Conservation (phyloP, 1,139 yeast species). For the Yamadazyma atmosphaerica region DNA sequence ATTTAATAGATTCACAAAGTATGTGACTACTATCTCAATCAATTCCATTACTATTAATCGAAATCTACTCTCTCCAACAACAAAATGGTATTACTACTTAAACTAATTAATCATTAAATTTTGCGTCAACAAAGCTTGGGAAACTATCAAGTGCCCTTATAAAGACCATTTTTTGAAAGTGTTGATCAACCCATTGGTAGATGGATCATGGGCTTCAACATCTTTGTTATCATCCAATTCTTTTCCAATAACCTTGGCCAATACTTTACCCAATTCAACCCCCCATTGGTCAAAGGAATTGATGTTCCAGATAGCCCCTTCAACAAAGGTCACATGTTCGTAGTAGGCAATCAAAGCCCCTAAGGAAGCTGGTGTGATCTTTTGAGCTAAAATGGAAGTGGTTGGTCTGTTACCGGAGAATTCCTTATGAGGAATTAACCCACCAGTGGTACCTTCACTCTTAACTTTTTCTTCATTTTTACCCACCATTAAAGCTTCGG, state of each 20-base stretch:
- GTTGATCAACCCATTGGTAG: conserved; percentile 91
- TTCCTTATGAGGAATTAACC: conserved; percentile 89
- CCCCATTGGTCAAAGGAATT: conserved; percentile 99
- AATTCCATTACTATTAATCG: too few relatives aligned
- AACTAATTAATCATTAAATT: not conserved
- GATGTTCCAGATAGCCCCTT: conserved; percentile 99
- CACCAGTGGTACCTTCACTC: conserved; percentile 86
- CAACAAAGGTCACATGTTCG: conserved; percentile 95
- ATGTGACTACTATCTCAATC: too few relatives aligned
- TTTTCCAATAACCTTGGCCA: conserved; percentile 92
- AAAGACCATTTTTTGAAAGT: conserved; percentile 86
- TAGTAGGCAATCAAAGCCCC: conserved; percentile 97
- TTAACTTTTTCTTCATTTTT: conserved; percentile 82
- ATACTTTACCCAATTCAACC: conserved; percentile 96
- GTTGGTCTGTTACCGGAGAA: conserved; percentile 99
- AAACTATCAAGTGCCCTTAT: conserved; percentile 5
- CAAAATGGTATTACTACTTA: not conserved
- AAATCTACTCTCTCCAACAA: not conserved
- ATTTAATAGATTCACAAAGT: too few relatives aligned
- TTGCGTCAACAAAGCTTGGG: not conserved
- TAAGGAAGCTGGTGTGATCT: conserved; percentile 92
- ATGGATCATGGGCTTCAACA: conserved; percentile 76
- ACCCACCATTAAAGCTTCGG: conserved; percentile 97
- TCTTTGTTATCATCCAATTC: conserved; percentile 68
- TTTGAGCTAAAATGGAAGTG: conserved; percentile 91